These are phyloP conservation scores for Claviceps sp. DNA, from an alignment of 2,329 filamentous ascomycete species.

Conservation along the genomic window DNA sequence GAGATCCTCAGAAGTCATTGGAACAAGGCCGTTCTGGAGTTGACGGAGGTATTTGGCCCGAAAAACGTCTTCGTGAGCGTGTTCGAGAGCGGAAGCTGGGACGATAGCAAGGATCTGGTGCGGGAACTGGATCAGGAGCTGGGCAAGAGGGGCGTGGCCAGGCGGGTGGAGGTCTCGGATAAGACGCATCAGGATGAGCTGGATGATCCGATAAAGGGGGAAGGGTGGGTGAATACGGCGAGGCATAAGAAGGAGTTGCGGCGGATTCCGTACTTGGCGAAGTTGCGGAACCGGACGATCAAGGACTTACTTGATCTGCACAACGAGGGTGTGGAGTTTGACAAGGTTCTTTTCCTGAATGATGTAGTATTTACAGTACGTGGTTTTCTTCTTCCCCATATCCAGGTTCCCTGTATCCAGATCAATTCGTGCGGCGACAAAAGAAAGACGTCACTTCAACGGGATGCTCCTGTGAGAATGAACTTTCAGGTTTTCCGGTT, in stretches of 20 bases:
- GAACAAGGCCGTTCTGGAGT: conserved; percentile 43
- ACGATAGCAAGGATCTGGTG: conserved; percentile 51
- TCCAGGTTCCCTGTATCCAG: not conserved
- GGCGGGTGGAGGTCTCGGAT: conserved; percentile 43
- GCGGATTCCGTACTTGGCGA: conserved; percentile 55
- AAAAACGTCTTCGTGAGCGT: conserved; percentile 56
- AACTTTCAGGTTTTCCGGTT: too few relatives aligned
- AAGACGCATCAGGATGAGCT: conserved; percentile 46
- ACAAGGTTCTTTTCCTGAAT: conserved; percentile 48
- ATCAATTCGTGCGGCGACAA: too few relatives aligned
- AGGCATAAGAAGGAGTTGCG: conserved; percentile 40
- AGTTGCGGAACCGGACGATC: conserved; percentile 49
- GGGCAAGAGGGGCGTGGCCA: conserved; percentile 35
- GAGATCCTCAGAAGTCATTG: conserved; percentile 46
- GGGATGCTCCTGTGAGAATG: too few relatives aligned
- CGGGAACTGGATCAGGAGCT: conserved; percentile 41
- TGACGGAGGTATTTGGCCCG: conserved; percentile 43
- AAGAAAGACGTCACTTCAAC: too few relatives aligned
- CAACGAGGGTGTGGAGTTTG: conserved; percentile 36
- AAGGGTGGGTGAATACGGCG: conserved; percentile 53
- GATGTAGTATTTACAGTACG: conserved; percentile 47
- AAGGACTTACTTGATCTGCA: conserved; percentile 40
- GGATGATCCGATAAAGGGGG: conserved; percentile 23
- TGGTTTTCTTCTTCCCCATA: not conserved
- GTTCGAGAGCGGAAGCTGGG: conserved; percentile 56